Evolutionary conservation across 192 early-diverging fungal genomes (phyloP).

Genomic region (Dimargaris verticillata): DNA sequence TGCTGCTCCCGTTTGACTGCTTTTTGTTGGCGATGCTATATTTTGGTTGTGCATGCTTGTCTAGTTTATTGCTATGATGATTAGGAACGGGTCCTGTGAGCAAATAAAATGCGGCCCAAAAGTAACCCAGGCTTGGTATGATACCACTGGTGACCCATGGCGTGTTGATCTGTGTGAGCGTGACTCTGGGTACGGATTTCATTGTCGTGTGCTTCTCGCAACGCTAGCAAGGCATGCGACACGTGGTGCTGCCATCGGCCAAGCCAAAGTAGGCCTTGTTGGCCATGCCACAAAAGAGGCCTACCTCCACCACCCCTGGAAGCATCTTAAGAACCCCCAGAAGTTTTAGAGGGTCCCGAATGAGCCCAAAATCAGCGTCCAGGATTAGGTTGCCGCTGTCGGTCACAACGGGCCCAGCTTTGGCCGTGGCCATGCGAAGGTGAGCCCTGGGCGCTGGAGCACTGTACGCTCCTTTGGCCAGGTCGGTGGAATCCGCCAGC

Average conservation of each 20-base stretch:
- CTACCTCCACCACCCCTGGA: constrained; percentile 84
- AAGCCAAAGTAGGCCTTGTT: constrained; percentile 70
- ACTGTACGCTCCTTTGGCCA: constrained; percentile 12
- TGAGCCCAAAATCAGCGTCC: constrained; percentile 67
- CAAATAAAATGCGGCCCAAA: too few relatives aligned
- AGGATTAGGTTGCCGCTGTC: constrained; percentile 89
- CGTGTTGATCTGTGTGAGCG: too few relatives aligned
- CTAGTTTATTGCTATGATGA: too few relatives aligned
- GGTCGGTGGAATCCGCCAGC: constrained; percentile 13
- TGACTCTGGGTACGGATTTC: too few relatives aligned
- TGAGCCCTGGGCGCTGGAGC: constrained; percentile 29
- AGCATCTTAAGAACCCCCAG: constrained; percentile 45
- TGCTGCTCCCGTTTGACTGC: too few relatives aligned
- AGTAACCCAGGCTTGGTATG: too few relatives aligned
- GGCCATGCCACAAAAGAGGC: constrained; percentile 79
- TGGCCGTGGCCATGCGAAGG: constrained; percentile 69
- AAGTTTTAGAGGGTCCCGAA: constrained; percentile 39
- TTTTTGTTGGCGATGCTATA: too few relatives aligned
- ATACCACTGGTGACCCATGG: too few relatives aligned
- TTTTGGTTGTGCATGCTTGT: too few relatives aligned
- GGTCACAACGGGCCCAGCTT: constrained; percentile 87
- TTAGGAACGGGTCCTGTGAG: too few relatives aligned
- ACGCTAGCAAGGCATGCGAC: not conserved
- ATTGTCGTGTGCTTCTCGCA: too few relatives aligned
- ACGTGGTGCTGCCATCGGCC: constrained; percentile 42